Evolutionary conservation across 257 asterid genomes (phyloP).

Genomic region (Osmanthus fragrans): DNA sequence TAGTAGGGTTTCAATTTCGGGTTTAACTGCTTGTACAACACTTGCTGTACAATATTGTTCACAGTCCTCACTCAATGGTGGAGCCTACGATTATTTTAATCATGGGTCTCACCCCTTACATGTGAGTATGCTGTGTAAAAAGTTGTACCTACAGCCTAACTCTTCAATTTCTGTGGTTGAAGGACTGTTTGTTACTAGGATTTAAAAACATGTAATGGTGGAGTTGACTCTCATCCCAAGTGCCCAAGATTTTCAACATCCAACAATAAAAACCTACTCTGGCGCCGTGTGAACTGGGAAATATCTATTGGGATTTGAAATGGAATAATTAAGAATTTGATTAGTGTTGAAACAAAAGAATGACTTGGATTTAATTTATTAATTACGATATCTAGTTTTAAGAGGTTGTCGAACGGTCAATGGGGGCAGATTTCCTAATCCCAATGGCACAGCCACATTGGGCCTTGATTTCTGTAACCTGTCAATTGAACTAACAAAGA

Average conservation of each 20-base stretch:
- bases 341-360: conserved; percentile 22
- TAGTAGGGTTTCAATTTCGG: no score
- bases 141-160: no score
- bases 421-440: not conserved
- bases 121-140: no score
- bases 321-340: conserved; percentile 1
- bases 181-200: not conserved
- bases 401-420: conserved; percentile 48
- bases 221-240: conserved; percentile 30
- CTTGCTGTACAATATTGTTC: no score
- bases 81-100: no score
- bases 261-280: conserved; percentile 41
- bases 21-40: no score
- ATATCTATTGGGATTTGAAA: conserved; percentile 37
- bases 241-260: conserved; percentile 30
- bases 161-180: no score
- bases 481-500: conserved; percentile 35
- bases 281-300: conserved; percentile 56
- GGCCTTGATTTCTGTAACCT: conserved; percentile 22
- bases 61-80: no score
- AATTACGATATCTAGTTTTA: conserved; percentile 34
- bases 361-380: conserved; percentile 23
- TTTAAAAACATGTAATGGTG: not conserved
- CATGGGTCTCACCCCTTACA: no score
- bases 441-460: conserved; percentile 27